Conservation (phyloP, 2,329 filamentous ascomycete genomes). For the Neophaeococcomyces mojaviensis region DNA sequence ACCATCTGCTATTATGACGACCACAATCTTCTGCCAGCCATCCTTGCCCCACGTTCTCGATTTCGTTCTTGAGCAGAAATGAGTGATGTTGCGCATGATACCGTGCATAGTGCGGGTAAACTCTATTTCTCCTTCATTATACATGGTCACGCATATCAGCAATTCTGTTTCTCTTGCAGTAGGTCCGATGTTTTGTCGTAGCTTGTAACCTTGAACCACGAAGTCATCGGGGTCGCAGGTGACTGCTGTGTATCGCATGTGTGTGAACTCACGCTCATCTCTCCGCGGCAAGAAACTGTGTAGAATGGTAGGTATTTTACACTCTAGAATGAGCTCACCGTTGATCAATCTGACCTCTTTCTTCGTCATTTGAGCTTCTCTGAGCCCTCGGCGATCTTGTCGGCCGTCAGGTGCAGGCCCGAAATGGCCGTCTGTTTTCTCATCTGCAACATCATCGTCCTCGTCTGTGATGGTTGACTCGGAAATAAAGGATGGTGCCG, state of each 20-base stretch:
- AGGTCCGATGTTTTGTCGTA: constrained; percentile 80
- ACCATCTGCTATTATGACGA: constrained; percentile 92
- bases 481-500: constrained; percentile 56
- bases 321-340: constrained; percentile 92
- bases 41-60: constrained; percentile 94
- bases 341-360: constrained; percentile 97
- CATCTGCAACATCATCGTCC: constrained; percentile 35
- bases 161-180: constrained; percentile 86
- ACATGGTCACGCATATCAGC: constrained; percentile 97
- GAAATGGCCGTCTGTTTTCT: constrained; percentile 64
- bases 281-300: constrained; percentile 92
- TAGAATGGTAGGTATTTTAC: constrained; percentile 96
- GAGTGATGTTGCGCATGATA: constrained; percentile 95
- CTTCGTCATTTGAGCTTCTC: constrained; percentile 78
- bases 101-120: constrained; percentile 98
- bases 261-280: constrained; percentile 92
- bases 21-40: constrained; percentile 98
- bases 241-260: constrained; percentile 98
- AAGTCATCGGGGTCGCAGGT: constrained; percentile 97
- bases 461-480: constrained; percentile 55
- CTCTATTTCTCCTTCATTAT: constrained; percentile 94
- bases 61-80: constrained; percentile 88
- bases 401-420: constrained; percentile 79
- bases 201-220: constrained; percentile 76
- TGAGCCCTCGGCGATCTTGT: constrained; percentile 79